Evolutionary conservation across 495 filamentous ascomycete genomes (phyloP), one percentile per base, ranked within the genome.

Genomic region (Penicillium paxilli): DNA sequence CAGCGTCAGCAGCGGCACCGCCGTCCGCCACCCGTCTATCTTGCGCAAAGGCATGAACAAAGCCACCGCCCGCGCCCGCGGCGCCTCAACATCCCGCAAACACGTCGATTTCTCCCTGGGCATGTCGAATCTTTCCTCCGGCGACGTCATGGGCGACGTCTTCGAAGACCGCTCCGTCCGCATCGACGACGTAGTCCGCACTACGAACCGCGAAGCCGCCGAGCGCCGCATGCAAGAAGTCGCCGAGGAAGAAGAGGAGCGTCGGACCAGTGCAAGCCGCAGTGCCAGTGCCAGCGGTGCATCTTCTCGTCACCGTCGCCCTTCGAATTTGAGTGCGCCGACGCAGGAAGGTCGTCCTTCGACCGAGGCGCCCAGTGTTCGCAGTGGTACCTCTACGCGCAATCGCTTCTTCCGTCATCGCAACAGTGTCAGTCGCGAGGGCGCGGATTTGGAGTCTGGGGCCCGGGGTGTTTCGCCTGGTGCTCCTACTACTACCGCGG

Each of bases 41-140:
- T 69, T 85, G 6, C 81, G 83, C 51, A 80, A 75, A 53, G 75
- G 71, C 49, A 66, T 72, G 51, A 57, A 69, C 17, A 64, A 67
- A 10, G 73, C 72, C 35, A 65, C 63, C 0, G 76, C 74, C 10
- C 76, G 85, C 4, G 65, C 72, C 16, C 81, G 83, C 21, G 81
- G 81, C 37, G 79, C 84, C 52, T 81, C 81, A 0, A 57, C 80
- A 19, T 74, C 78, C 1, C 76, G 75, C 45, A 84, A 84, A 35
- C 84, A 87, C 23, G 85, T 90, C 24, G 89, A 91, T 61, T 91
- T 91, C 70, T 88, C 87, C 5, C 75, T 90, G 5, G 88, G 88
- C 22, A 87, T 89, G 73, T 76, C 74, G 30, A 77, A 80, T 51
- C 71, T 87, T 20, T 75, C 76, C 11, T 76, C 81, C 9, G 78